Percentiles rank a stretch among this genome's conserved stretches.
Conservation (phyloP, 805 yeast genomes). For the Kuraishia molischiana region DNA sequence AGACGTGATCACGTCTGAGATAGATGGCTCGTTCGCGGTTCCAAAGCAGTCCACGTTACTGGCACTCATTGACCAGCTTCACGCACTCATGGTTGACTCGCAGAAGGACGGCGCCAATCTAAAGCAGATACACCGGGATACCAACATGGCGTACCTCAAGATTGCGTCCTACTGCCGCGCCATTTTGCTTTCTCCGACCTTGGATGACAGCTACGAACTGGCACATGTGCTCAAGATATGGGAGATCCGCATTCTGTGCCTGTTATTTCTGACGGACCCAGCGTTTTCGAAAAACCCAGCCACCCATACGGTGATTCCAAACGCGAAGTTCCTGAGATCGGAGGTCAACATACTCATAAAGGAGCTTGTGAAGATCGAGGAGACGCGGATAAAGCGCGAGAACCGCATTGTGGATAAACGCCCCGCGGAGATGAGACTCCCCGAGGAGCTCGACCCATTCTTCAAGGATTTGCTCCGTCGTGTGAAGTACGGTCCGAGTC, state of each 20-base stretch:
- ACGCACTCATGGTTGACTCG: neutral
- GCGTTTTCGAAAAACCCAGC: constrained; percentile 4
- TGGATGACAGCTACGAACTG: constrained; percentile 6
- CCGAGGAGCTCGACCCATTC: constrained; percentile 10
- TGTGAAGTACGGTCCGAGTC: constrained; percentile 31
- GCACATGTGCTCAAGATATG: constrained; percentile 37
- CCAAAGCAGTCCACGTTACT: constrained; percentile 1
- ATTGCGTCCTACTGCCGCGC: constrained; percentile 18
- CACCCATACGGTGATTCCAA: constrained; percentile 13
- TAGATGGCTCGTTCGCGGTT: constrained; percentile 1
- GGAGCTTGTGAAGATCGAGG: constrained; percentile 12
- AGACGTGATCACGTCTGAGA: constrained; percentile 6
- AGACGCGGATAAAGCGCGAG: constrained; percentile 5
- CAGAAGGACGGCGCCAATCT: neutral
- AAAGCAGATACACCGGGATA: neutral
- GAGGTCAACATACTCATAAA: constrained; percentile 17
- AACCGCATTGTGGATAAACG: neutral
- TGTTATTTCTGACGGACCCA: constrained; percentile 12
- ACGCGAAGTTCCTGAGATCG: constrained; percentile 15
- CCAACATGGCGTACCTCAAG: constrained; percentile 8
- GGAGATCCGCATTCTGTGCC: constrained; percentile 19
- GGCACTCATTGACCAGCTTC: neutral
- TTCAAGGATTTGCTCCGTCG: constrained; percentile 25
- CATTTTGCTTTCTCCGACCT: constrained; percentile 13
- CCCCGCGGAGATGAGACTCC: constrained; percentile 7